phyloP scores from a whole-genome alignment of 2,329 filamentous ascomycete species.

The Fusarium torulosum region DNA sequence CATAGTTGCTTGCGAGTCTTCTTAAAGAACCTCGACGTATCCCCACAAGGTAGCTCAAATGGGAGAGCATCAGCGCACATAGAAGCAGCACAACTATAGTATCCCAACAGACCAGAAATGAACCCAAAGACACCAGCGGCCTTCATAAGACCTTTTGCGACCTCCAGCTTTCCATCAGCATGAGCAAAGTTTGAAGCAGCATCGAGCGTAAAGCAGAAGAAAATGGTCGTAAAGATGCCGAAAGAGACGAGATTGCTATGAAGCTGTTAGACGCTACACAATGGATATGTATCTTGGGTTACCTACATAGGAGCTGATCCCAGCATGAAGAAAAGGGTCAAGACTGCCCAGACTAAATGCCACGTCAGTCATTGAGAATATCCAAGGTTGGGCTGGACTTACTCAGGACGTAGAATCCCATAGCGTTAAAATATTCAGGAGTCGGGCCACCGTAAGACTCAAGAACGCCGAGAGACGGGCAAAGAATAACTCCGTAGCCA shows the following conservation, averaged over 20 bases:
- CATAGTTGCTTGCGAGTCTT: conserved; percentile 23
- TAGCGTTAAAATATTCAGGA: conserved; percentile 47
- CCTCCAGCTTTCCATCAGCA: conserved; percentile 43
- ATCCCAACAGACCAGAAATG: conserved; percentile 45
- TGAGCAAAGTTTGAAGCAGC: conserved; percentile 41
- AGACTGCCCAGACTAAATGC: conserved; percentile 46
- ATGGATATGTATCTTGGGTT: rapidly evolving
- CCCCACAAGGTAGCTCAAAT: conserved; percentile 45
- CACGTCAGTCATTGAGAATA: not conserved
- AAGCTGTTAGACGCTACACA: not conserved
- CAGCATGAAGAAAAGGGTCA: conserved; percentile 48
- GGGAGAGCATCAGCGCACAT: conserved; percentile 46
- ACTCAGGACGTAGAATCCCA: conserved; percentile 49
- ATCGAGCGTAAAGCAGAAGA: conserved; percentile 47
- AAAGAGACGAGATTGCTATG: conserved; percentile 47
- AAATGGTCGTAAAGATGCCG: conserved; percentile 41
- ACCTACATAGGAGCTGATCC: conserved; percentile 43
- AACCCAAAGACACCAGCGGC: conserved; percentile 46
- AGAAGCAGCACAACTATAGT: conserved; percentile 43
- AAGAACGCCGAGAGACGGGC: conserved; percentile 43
- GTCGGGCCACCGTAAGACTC: conserved; percentile 47
- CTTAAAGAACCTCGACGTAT: conserved; percentile 39
- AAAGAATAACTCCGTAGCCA: conserved; percentile 46
- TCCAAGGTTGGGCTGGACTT: not conserved
- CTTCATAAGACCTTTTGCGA: conserved; percentile 30